Base-by-base conservation (phyloP, 2,329 filamentous ascomycete genomes). In the Tolypocladium tropicale region DNA sequence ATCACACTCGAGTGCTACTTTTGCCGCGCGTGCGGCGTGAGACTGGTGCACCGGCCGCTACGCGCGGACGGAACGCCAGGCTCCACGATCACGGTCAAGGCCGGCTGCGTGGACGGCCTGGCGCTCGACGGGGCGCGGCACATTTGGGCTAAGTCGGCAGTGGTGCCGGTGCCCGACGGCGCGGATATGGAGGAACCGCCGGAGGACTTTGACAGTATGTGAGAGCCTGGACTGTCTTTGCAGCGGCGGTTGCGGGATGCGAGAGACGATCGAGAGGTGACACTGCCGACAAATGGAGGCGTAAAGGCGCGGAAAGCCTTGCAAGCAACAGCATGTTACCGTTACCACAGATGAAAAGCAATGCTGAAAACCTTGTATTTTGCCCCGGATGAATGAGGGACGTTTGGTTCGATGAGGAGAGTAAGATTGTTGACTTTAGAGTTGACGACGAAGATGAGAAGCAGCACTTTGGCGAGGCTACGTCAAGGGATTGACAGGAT, bases 121-220 rank as follows among this genome's bases (percentile, higher is more conserved):
- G 66, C 69, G 33, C 74, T 74, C 67, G 61, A 68, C 1, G 63
- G 62, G 0, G 74, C 68, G 1, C 69, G 64, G 56, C 78, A 80
- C 56, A 79, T 80, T 21, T 80, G 69, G 57, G 72, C 72, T 3
- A 65, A 67, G 52, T 70, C 70, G 12, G 77, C 78, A 0, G 72
- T 77, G 11, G 67, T 79, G 12, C 64, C 68, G 34, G 71, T 80
- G 7, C 75, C 77, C 0, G 64, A 67, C 1, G 74, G 65, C 0
- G 39, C 32, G 2, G 74, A 49, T 18, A 48, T 48, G 25, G 25
- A 28, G 16, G 25, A 48, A 16, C 43, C 43, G 6, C 14, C 16
- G 2, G 25, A n/a, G 3, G 25, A 46, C 7, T 2, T 28, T 18
- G 41, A 46, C 11, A 23, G 14, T 18, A 7, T 7, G 28, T 30